Base-by-base conservation (phyloP, 176 grass and related monocot species). In the Hordeum marinum region DNA sequence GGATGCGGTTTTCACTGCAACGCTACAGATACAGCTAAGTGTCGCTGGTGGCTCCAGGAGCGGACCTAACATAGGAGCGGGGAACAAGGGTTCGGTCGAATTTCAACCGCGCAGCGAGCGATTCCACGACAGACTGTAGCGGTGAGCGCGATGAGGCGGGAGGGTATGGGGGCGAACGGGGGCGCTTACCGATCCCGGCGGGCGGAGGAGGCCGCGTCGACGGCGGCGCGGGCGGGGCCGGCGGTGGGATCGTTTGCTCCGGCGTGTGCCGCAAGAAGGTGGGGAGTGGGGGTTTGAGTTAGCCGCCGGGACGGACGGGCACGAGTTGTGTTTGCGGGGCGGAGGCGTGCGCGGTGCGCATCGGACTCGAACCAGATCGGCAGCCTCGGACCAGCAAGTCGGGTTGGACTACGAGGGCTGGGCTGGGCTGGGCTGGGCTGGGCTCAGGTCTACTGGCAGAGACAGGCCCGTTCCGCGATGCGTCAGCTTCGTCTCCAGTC, bases 231-330 rank as follows among this genome's bases (percentile, higher is more conserved):
- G 32, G 9, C n/a, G 54, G 11, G 5, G 48, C 31, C 5, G 45
- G 45, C 5, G 46, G 1, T 0, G 57, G 39, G 39, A 42, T 29
- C 77, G 77, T 45, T 24, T 39, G 77, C 25, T 64, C 77, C 59
- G 59, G 37, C 77, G 64, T 79, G 39, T 45, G 25, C 15, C 77
- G 77, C 77, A 79, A 64, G 77, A 79, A 79, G 77, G 59, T 31
- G 59, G 77, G 52, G 37, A 42, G 37, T 43, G 58, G 29, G 58
- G 76, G 76, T 45, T 17, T 21, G 76, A 3, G 59, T 2, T 15
- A 9, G 52, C 8, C 29, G 18, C 52, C 32, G 34, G 39, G 52
- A 21, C 52, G 52, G 52, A 50, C 46, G 14, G 69, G 42, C 40
- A 74, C 43, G 71, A 74, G 71, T 27, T 46, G 71, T 74, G 25